phyloP scores from a whole-genome alignment of 805 yeast genomes.

The Nakazawaea ernobii region DNA sequence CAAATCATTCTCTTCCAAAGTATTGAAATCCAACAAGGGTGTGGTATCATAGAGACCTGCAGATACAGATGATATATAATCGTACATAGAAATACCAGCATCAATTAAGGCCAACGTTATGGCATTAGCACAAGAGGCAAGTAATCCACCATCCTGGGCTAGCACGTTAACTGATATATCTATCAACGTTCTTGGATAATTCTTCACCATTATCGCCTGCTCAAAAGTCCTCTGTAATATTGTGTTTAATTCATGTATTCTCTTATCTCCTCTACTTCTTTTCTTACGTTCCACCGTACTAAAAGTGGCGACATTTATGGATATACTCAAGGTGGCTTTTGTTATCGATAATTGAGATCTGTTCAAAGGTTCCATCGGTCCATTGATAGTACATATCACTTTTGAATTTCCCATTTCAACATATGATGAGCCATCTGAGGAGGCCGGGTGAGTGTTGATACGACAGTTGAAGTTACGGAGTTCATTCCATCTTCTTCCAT shows the following conservation, averaged over 20 bases:
- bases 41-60: slow-evolving; percentile 73
- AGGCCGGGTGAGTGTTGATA: slow-evolving; percentile 80
- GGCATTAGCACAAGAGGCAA: slow-evolving; percentile 78
- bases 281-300: slow-evolving; percentile 72
- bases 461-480: slow-evolving; percentile 74
- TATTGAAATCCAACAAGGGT: slow-evolving; percentile 77
- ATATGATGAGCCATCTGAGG: slow-evolving; percentile 89
- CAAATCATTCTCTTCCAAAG: slow-evolving; percentile 79
- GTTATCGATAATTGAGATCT: slow-evolving; percentile 46
- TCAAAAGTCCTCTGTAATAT: slow-evolving; percentile 65
- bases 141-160: slow-evolving; percentile 85
- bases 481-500: slow-evolving; percentile 95
- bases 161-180: slow-evolving; percentile 70
- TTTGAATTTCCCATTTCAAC: slow-evolving; percentile 91
- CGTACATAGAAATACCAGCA: slow-evolving; percentile 93
- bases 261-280: slow-evolving; percentile 59
- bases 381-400: slow-evolving; percentile 77
- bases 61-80: slow-evolving; percentile 74
- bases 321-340: slow-evolving; percentile 55
- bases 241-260: slow-evolving; percentile 62
- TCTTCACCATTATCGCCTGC: slow-evolving; percentile 64
- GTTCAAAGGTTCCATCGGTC: slow-evolving; percentile 79
- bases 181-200: slow-evolving; percentile 83
- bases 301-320: slow-evolving; percentile 73
- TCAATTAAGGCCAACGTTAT: slow-evolving; percentile 86